Conservation (phyloP, 305 asterid genomes). For the Fraxinus xanthoxyloides region DNA sequence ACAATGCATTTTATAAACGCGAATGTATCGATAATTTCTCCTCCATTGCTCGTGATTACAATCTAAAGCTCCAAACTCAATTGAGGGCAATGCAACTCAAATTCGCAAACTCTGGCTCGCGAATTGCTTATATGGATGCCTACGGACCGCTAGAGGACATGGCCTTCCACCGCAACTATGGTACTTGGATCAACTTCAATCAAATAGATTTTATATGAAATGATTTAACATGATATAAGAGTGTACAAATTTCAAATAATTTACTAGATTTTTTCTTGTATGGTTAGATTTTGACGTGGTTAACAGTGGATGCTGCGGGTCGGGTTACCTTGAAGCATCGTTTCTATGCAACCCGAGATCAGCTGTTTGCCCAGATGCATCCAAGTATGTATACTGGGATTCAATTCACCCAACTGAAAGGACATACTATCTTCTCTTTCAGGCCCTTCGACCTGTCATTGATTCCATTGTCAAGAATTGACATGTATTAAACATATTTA, state of each 20-base stretch:
- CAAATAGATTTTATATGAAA: background rate
- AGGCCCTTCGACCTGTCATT: slow-evolving; percentile 34
- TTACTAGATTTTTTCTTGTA: background rate
- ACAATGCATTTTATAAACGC: slow-evolving; percentile 34
- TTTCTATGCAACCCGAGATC: slow-evolving; percentile 51
- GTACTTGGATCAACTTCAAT: slow-evolving; percentile 28
- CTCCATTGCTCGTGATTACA: slow-evolving; percentile 42
- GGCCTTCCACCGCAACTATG: slow-evolving; percentile 35
- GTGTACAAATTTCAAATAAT: background rate
- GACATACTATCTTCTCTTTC: slow-evolving; percentile 38
- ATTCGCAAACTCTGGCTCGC: slow-evolving; percentile 13
- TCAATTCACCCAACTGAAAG: slow-evolving; percentile 69
- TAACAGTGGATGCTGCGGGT: slow-evolving; percentile 68
- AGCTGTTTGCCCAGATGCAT: slow-evolving; percentile 45
- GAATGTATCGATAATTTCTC: slow-evolving; percentile 41
- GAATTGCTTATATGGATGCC: slow-evolving; percentile 48
- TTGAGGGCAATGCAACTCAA: slow-evolving; percentile 26
- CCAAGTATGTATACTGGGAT: slow-evolving; percentile 67
- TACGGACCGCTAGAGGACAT: slow-evolving; percentile 44
- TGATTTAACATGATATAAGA: background rate
- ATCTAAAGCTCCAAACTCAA: slow-evolving; percentile 41
- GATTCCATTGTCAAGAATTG: slow-evolving; percentile 26
- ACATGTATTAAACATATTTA: background rate
- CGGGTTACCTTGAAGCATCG: slow-evolving; percentile 58
- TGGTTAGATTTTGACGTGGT: slow-evolving; percentile 59